Evolutionary conservation across 768 basidiomycete genomes (phyloP), one percentile per base, ranked within the genome.

Genomic region (Macrolepiota dolichaula): DNA sequence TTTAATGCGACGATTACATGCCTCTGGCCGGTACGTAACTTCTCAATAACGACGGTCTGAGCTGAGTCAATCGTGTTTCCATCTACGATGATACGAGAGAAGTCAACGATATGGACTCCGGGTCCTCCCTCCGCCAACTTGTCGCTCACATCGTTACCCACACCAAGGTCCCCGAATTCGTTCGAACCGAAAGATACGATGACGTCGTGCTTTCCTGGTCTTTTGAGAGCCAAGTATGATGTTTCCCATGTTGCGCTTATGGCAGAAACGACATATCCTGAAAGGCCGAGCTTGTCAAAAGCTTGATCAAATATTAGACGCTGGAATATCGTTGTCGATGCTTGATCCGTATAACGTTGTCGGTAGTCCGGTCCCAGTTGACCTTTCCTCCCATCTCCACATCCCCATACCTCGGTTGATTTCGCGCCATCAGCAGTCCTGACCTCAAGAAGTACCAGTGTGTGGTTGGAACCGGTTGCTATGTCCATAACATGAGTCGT

Each of bases 221-320:
- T 68, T 11, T 82, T 79, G 13, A 93, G 73, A 2, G 86, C 87
- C 49, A 92, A 72, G 66, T 89, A 93, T 55, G 86, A 86, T 6
- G 93, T 92, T 72, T 96, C 90, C 94, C 95, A 97, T 47, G 86
- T 79, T 0, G 88, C 84, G 13, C 85, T 84, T 15, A 94, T 75
- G 25, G 76, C 66, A 32, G 77, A 80, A 46, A 78, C 73, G 17
- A 71, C 65, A 71, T 86, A 86, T 4, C 73, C 77, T 0, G 55
- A 59, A 15, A 81, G 67, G 11, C 74, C 75, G 29, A 73, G 59
- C 52, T 67, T 65, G 4, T 74, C 68, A 1, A 81, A 66, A 17
- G 73, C 60, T 52, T 67, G 65, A 7, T 75, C 67, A 0, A 81
- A 66, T 15, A 72, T 66, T 53, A 91, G 73, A 13, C 74, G 80